These are phyloP conservation scores for Papiliotrema terrestris DNA, from an alignment of 1,284 basidiomycete genomes.

Conservation along the genomic window DNA sequence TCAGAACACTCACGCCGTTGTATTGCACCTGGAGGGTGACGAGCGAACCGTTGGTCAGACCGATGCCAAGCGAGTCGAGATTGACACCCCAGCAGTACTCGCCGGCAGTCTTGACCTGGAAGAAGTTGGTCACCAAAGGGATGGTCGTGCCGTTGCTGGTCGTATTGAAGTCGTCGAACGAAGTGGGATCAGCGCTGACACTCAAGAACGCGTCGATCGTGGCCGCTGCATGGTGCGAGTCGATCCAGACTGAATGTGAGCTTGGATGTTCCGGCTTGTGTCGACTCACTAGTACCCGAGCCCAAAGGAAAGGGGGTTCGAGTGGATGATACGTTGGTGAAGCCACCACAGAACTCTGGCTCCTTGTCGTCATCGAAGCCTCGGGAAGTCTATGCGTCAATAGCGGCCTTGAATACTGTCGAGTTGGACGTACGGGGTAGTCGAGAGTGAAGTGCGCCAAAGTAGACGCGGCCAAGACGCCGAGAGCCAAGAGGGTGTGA, in stretches of 20 bases:
- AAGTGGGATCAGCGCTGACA: slow-evolving; percentile 56
- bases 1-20: slow-evolving; percentile 40
- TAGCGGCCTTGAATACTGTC: not conserved
- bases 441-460: slow-evolving; percentile 67
- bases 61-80: slow-evolving; percentile 51
- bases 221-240: slow-evolving; percentile 31
- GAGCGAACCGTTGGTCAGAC: slow-evolving; percentile 51
- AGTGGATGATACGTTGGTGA: slow-evolving; percentile 46
- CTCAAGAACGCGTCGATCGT: slow-evolving; percentile 57
- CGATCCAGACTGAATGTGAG: slow-evolving; percentile 26
- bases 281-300: slow-evolving; percentile 54
- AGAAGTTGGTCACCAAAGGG: slow-evolving; percentile 53
- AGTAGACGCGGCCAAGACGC: slow-evolving; percentile 43
- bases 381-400: slow-evolving; percentile 49
- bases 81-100: slow-evolving; percentile 61
- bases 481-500: not conserved
- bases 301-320: slow-evolving; percentile 64
- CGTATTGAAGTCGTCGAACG: slow-evolving; percentile 60
- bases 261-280: slow-evolving; percentile 12
- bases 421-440: slow-evolving; percentile 52
- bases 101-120: slow-evolving; percentile 51
- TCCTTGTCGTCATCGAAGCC: slow-evolving; percentile 63
- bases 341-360: slow-evolving; percentile 51
- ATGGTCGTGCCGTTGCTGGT: slow-evolving; percentile 42
- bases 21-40: slow-evolving; percentile 38